Conservation (phyloP, 176 grass and related monocot genomes). For the Triticum monococcum region DNA sequence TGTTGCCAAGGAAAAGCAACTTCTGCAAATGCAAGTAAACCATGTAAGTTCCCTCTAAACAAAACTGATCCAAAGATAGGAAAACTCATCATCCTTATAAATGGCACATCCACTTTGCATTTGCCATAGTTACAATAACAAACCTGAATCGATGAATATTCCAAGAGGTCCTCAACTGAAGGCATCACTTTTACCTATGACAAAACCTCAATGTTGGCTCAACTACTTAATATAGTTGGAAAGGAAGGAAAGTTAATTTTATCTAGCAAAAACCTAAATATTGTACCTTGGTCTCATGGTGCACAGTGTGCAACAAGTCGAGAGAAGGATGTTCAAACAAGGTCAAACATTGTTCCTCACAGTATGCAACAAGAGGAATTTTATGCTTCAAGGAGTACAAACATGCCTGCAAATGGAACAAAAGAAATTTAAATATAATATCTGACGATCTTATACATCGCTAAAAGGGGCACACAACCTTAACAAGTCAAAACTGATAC, state of each 20-base stretch:
- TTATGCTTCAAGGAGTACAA: slow-evolving; percentile 75
- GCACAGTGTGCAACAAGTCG: slow-evolving; percentile 48
- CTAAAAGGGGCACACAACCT: neutral
- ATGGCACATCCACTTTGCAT: slow-evolving; percentile 5
- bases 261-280: neutral
- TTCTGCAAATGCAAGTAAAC: slow-evolving; percentile 56
- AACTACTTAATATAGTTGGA: neutral
- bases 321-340: slow-evolving; percentile 77
- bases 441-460: neutral
- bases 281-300: slow-evolving; percentile 83
- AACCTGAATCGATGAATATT: slow-evolving; percentile 79
- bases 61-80: slow-evolving; percentile 1
- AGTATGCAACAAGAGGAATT: slow-evolving; percentile 76
- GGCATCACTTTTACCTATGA: slow-evolving; percentile 59
- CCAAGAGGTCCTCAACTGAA: slow-evolving; percentile 72
- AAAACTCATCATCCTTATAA: neutral
- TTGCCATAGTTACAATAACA: slow-evolving; percentile 20
- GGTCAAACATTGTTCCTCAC: slow-evolving; percentile 64
- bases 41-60: slow-evolving; percentile 4
- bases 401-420: slow-evolving; percentile 59
- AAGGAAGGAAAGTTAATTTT: slow-evolving; percentile 6
- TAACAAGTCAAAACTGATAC: neutral
- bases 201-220: slow-evolving; percentile 12
- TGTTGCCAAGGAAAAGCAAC: slow-evolving; percentile 57
- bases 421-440: slow-evolving; percentile 1